These are phyloP conservation scores for Aspergillus chevalieri DNA, from an alignment of 2,329 filamentous ascomycete species.

Conservation along the genomic window DNA sequence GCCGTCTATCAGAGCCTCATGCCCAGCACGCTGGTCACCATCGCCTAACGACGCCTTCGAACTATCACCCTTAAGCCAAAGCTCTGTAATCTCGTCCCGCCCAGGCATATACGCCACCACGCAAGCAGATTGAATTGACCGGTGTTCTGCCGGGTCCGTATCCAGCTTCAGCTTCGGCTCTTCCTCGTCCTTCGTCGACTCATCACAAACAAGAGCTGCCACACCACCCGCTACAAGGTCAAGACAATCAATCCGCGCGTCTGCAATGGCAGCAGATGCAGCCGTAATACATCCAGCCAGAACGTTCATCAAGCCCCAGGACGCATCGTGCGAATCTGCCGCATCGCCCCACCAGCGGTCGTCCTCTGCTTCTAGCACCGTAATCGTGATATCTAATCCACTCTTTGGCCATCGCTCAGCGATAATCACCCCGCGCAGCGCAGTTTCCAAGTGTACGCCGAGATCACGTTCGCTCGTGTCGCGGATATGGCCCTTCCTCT, in stretches of 20 bases:
- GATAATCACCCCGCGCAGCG: constrained; percentile 81
- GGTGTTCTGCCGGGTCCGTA: constrained; percentile 74
- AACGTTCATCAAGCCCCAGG: constrained; percentile 88
- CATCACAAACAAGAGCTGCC: constrained; percentile 63
- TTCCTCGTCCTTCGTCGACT: constrained; percentile 12
- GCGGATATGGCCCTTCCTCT: constrained; percentile 76
- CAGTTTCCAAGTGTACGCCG: constrained; percentile 83
- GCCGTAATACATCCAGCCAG: constrained; percentile 89
- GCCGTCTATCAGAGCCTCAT: constrained; percentile 55
- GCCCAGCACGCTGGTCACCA: constrained; percentile 32
- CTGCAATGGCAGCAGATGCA: constrained; percentile 82
- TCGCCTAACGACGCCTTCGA: constrained; percentile 23
- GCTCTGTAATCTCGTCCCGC: constrained; percentile 84
- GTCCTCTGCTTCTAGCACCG: constrained; percentile 88
- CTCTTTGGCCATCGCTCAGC: constrained; percentile 98
- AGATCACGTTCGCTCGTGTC: constrained; percentile 84
- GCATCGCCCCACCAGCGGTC: constrained; percentile 61
- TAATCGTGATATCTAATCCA: constrained; percentile 89
- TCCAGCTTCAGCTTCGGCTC: constrained; percentile 57
- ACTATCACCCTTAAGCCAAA: constrained; percentile 82
- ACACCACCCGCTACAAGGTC: constrained; percentile 86
- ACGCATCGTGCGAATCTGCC: constrained; percentile 48
- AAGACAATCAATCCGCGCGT: constrained; percentile 93
- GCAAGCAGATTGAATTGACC: constrained; percentile 71
- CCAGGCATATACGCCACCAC: constrained; percentile 83